Evolutionary conservation across 768 basidiomycete species (phyloP), one percentile per base, ranked within the genome.

Genomic region (Serpula lacrymans): DNA sequence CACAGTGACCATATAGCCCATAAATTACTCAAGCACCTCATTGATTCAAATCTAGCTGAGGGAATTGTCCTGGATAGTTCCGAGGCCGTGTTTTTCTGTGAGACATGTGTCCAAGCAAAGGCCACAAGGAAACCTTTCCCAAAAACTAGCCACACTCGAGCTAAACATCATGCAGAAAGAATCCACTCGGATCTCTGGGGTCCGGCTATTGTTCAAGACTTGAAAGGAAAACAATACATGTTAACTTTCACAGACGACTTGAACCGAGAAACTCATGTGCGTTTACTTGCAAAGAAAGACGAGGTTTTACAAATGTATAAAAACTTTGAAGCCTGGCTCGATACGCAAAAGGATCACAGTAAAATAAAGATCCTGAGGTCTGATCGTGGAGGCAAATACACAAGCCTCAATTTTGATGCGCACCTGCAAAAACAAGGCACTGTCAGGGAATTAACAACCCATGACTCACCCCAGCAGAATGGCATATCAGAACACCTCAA

Each of bases 121-220:
- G 55, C 58, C 0, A 70, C 52, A 1, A 37, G 57, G 0, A 64
- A 66, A 41, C 51, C 65, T 0, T 58, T 58, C 6, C 47, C 58
- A 10, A 53, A 58, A 17, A 1, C 47, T 38, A 10, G n/a, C n/a
- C n/a, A n/a, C n/a, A n/a, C n/a, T n/a, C n/a, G 49, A 36, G 27
- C 13, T 37, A 28, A 0, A 52, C 31, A n/a, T 47, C 42, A 13
- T 41, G 41, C 26, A 51, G 12, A 30, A 25, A 52, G 64, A 17
- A 41, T 74, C 10, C 62, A 71, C 43, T 48, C 56, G 1, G 67
- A 77, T 43, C 27, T 75, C 1, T 77, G 74, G 71, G 73, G 72
- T 10, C 73, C 69, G 3, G 59, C 69, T 0, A 59, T 53, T 0
- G 49, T 65, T 0, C 29, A 39, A 11, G 63, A 56, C 1, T 39